Percentiles rank a stretch among this genome's conserved stretches.
Evolutionary conservation across 208 protist species (phyloP).

Genomic region (Herpetomonas samuelpessoai): DNA sequence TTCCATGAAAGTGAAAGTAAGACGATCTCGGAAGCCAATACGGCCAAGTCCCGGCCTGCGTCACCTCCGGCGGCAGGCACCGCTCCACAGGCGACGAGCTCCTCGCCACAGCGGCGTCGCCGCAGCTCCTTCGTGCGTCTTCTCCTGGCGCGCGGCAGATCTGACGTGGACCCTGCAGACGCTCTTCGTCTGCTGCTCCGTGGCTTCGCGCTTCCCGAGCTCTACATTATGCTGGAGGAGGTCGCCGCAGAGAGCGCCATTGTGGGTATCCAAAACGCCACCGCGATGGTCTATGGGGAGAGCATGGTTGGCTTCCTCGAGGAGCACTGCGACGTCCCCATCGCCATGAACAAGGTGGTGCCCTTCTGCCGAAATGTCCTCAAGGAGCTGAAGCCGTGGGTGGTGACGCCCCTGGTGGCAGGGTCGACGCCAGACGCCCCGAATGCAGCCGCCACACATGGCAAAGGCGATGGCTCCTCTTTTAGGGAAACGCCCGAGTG

Average conservation of each 20-base stretch:
- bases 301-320: conserved; percentile 54
- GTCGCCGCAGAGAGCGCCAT: conserved; percentile 56
- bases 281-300: conserved; percentile 73
- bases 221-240: conserved; percentile 65
- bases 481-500: conserved; percentile 3
- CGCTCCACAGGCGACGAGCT: neutral
- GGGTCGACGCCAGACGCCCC: conserved; percentile 4
- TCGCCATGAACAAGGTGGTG: conserved; percentile 50
- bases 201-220: conserved; percentile 67
- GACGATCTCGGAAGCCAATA: too few species aligned
- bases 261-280: conserved; percentile 42
- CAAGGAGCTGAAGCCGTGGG: conserved; percentile 20
- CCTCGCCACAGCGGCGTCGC: conserved; percentile 7
- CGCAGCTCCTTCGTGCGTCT: conserved; percentile 60
- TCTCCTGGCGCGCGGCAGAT: conserved; percentile 43
- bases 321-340: conserved; percentile 44
- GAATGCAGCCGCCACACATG: too few species aligned
- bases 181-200: conserved; percentile 46
- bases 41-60: too few species aligned
- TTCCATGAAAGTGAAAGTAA: too few species aligned
- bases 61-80: too few species aligned
- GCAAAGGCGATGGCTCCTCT: too few species aligned
- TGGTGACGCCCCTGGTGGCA: conserved; percentile 10
- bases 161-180: conserved; percentile 22
- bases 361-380: conserved; percentile 34